phyloP scores from a whole-genome alignment of 129 eudicot species.

The Heracleum sosnowskyi region DNA sequence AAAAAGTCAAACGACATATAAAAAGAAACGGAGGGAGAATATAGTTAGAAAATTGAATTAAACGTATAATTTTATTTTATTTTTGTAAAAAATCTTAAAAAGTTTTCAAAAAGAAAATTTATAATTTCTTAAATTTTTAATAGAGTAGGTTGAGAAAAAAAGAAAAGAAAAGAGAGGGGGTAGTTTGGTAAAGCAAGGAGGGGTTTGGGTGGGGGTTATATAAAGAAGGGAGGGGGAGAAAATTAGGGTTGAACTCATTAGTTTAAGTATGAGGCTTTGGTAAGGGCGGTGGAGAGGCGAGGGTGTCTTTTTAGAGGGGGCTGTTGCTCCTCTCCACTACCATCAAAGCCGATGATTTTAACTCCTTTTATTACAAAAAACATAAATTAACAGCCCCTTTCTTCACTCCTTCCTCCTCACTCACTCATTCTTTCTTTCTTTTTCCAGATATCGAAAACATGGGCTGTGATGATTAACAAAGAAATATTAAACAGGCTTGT shows the following conservation, averaged over 20 bases:
- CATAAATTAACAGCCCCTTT: neutral
- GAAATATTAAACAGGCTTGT: neutral
- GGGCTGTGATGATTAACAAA: neutral
- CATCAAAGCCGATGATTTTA: neutral
- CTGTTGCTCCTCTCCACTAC: neutral
- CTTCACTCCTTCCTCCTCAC: neutral
- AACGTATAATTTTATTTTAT: no score
- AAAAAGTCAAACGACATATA: no score
- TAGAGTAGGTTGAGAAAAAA: no score
- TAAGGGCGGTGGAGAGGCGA: neutral
- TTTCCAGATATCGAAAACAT: neutral
- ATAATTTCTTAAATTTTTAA: no score
- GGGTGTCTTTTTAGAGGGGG: neutral
- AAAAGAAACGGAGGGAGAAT: no score
- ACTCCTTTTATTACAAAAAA: neutral
- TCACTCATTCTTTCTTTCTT: no score
- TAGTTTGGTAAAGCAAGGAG: neutral
- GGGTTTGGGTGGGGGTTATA: neutral
- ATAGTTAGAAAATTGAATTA: no score
- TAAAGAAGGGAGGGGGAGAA: neutral
- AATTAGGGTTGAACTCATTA: neutral
- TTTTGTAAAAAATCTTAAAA: no score
- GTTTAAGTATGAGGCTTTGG: conserved; percentile 4
- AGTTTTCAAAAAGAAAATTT: no score
- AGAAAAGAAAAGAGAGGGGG: neutral